phyloP scores from a whole-genome alignment of 2,329 filamentous ascomycete species.

The Parastagonospora nodorum region DNA sequence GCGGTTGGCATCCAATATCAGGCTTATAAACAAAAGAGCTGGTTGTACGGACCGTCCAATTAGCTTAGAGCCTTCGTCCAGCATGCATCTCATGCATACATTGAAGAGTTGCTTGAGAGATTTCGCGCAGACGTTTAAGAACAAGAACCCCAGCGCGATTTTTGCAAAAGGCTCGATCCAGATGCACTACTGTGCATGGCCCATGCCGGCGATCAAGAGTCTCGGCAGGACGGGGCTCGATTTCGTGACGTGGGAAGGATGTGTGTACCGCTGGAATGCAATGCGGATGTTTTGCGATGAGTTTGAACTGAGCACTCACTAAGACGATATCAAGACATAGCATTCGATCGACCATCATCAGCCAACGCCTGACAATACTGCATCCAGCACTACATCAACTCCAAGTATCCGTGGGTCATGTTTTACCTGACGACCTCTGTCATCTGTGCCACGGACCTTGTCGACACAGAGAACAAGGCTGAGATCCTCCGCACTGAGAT shows the following conservation, averaged over 20 bases:
- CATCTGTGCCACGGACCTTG: conserved; percentile 24
- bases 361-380: conserved; percentile 39
- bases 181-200: conserved; percentile 40
- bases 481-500: conserved; percentile 22
- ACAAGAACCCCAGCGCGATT: conserved; percentile 23
- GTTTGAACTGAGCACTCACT: not conserved
- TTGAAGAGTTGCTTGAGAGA: conserved; percentile 18
- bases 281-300: conserved; percentile 26
- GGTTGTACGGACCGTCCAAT: no score
- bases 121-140: conserved; percentile 23
- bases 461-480: conserved; percentile 23
- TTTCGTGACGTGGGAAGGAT: conserved; percentile 36
- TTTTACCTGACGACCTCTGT: conserved; percentile 36
- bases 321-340: conserved; percentile 4
- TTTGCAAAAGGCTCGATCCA: conserved; percentile 35
- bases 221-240: conserved; percentile 23
- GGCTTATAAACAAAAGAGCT: no score
- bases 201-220: conserved; percentile 33
- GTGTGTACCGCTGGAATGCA: conserved; percentile 37
- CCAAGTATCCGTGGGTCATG: conserved; percentile 31
- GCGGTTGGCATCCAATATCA: no score
- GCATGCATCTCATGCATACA: conserved; percentile 6
- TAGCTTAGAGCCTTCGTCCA: no score
- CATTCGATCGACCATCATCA: conserved; percentile 36
- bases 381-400: conserved; percentile 35